Conservation (phyloP, 345 rosid species). For the Geranium brycei region DNA sequence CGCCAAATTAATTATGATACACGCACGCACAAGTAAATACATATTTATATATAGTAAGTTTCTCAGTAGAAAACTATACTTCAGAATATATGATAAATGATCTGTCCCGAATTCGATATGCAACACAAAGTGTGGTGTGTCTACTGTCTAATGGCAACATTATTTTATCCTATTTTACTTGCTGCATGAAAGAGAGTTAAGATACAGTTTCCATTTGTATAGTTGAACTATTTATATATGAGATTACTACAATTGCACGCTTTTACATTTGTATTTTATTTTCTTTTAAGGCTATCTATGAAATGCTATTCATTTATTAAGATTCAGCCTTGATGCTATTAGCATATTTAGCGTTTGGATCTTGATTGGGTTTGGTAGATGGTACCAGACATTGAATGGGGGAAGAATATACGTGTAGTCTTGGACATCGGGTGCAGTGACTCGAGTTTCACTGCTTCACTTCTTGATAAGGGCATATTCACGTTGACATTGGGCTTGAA, state of each 20-base stretch:
- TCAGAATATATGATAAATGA: background rate
- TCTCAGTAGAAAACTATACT: background rate
- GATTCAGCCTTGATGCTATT: constrained; percentile 1
- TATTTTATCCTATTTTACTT: background rate
- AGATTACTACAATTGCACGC: background rate
- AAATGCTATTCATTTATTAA: background rate
- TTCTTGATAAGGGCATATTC: constrained; percentile 68
- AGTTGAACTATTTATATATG: too few relatives aligned
- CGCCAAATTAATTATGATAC: background rate
- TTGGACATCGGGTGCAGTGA: constrained; percentile 73
- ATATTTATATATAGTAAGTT: too few relatives aligned
- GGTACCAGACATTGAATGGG: constrained; percentile 99
- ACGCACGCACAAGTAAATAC: background rate
- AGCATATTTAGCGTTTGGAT: constrained; percentile 10
- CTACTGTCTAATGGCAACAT: background rate
- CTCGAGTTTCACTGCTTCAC: constrained; percentile 60
- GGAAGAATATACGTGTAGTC: constrained; percentile 81
- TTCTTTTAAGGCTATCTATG: too few relatives aligned
- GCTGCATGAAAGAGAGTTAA: background rate
- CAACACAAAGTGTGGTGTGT: background rate
- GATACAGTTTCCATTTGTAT: background rate
- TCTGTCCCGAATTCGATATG: background rate
- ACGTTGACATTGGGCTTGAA: constrained; percentile 72
- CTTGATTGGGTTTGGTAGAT: constrained; percentile 50
- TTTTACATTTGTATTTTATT: background rate